These are phyloP conservation scores for Amanita muscaria DNA, from an alignment of 768 basidiomycete genomes.

Conservation along the genomic window DNA sequence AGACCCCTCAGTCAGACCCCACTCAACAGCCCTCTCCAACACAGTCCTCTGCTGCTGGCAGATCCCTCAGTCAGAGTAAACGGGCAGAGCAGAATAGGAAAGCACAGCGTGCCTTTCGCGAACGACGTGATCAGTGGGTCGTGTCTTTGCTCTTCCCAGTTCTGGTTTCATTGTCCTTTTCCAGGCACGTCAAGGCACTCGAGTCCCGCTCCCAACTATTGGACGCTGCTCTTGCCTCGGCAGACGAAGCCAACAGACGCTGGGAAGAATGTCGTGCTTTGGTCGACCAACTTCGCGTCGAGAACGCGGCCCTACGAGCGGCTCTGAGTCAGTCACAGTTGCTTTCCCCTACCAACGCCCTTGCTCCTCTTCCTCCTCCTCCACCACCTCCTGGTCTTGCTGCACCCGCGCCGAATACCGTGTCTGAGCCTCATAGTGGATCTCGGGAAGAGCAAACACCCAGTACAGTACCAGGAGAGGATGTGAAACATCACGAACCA, in stretches of 20 bases:
- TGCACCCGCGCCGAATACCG: not conserved
- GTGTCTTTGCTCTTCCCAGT: slow-evolving; percentile 10
- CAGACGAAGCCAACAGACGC: slow-evolving; percentile 81
- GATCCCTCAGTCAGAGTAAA: slow-evolving; percentile 70
- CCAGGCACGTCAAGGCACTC: slow-evolving; percentile 78
- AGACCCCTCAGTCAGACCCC: slow-evolving; percentile 18
- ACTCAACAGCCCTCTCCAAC: slow-evolving; percentile 9
- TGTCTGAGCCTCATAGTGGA: not conserved
- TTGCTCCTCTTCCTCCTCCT: not conserved
- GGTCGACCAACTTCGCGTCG: slow-evolving; percentile 80
- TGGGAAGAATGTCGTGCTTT: slow-evolving; percentile 89
- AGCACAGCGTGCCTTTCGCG: slow-evolving; percentile 86
- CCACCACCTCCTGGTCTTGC: too few relatives aligned
- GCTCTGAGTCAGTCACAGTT: slow-evolving; percentile 47
- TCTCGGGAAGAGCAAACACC: slow-evolving; percentile 2
- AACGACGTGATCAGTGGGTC: slow-evolving; percentile 81
- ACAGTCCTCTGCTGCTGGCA: slow-evolving; percentile 22
- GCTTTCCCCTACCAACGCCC: slow-evolving; percentile 20
- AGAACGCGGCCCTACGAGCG: slow-evolving; percentile 71
- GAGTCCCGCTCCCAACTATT: slow-evolving; percentile 80
- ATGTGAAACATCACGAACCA: not conserved
- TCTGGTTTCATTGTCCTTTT: slow-evolving; percentile 5
- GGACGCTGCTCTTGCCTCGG: slow-evolving; percentile 77
- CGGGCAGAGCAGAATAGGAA: slow-evolving; percentile 93
- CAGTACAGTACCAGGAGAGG: not conserved